Conservation (phyloP, 345 rosid genomes). For the Boechera divaricarpa region DNA sequence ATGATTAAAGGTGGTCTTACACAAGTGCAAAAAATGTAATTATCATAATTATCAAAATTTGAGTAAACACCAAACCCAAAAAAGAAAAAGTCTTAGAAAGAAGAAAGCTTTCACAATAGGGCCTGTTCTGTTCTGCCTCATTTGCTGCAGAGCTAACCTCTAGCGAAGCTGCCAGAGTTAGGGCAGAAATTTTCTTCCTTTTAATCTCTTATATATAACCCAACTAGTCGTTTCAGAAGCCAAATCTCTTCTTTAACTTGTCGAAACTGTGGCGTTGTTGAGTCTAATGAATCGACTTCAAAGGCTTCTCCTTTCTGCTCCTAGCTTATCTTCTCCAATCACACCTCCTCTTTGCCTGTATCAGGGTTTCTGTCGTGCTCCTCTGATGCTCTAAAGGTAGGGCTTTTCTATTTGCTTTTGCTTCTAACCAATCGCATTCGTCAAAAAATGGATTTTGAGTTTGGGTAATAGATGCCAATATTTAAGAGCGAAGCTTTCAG, state of each 20-base stretch:
- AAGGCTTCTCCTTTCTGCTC: conserved; percentile 12
- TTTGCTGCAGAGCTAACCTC: neutral
- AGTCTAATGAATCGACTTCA: conserved; percentile 5
- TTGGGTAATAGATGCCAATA: neutral
- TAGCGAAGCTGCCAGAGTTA: neutral
- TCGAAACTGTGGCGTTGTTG: conserved; percentile 1
- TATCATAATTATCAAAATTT: neutral
- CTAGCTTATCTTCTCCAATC: neutral
- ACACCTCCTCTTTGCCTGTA: neutral
- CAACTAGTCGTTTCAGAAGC: neutral
- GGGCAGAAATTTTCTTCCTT: neutral
- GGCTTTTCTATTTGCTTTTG: neutral
- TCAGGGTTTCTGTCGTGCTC: conserved; percentile 2
- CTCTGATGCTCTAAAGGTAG: neutral
- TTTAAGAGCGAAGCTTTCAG: neutral
- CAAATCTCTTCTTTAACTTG: neutral
- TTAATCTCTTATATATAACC: neutral
- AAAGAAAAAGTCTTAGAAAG: neutral
- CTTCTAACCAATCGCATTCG: conserved; percentile 1
- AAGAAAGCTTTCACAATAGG: neutral
- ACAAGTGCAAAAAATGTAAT: neutral
- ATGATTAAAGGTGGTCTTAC: neutral
- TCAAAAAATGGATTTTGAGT: neutral
- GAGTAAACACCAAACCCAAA: neutral
- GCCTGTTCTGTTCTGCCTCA: neutral